Conservation (phyloP, 441 rosid genomes). For the Melastoma candidum region DNA sequence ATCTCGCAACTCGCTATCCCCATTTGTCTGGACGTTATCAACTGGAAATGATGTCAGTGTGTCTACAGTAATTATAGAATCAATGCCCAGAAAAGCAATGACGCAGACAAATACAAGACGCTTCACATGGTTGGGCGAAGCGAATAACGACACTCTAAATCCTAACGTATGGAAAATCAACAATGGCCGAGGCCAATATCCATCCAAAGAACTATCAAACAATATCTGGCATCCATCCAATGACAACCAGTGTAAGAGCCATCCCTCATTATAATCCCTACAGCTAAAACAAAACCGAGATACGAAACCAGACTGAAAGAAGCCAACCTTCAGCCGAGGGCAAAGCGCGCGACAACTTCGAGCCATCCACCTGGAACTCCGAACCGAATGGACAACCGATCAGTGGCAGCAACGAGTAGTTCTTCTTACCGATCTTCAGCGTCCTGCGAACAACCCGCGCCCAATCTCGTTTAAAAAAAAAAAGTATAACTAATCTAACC, state of each 20-base stretch:
- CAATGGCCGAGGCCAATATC: too few species aligned
- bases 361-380: conserved; percentile 58
- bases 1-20: conserved; percentile 23
- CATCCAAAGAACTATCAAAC: too few species aligned
- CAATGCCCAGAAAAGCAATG: background rate
- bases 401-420: conserved; percentile 51
- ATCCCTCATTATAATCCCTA: too few species aligned
- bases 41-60: conserved; percentile 17
- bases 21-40: conserved; percentile 27
- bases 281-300: too few species aligned
- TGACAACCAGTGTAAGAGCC: too few species aligned
- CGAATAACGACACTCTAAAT: too few species aligned
- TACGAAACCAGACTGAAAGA: background rate
- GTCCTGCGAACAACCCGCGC: conserved; percentile 22
- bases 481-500: background rate
- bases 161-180: too few species aligned
- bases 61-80: background rate
- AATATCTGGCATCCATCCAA: too few species aligned
- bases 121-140: too few species aligned
- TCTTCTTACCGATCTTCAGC: conserved; percentile 61
- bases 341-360: conserved; percentile 38
- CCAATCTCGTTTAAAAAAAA: background rate
- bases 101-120: background rate
- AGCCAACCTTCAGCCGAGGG: conserved; percentile 40
- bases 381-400: conserved; percentile 81